Evolutionary conservation across 805 yeast species (phyloP).

Genomic region (Wickerhamiella musiphila): DNA sequence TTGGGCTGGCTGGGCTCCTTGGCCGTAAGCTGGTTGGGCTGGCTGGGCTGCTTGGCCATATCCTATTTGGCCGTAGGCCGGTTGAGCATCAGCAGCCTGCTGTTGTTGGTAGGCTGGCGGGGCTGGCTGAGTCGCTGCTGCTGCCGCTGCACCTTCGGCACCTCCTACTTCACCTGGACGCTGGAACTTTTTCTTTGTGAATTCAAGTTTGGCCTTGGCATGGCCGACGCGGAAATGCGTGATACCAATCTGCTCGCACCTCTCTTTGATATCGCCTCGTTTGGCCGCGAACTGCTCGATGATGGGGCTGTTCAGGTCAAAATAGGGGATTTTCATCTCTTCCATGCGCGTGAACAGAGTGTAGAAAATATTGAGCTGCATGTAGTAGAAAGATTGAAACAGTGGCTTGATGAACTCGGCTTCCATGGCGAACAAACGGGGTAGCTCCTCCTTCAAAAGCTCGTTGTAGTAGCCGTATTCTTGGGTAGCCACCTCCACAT

Average conservation of each 20-base stretch:
- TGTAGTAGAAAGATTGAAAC: constrained; percentile 85
- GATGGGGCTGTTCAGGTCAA: constrained; percentile 71
- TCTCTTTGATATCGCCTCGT: constrained; percentile 83
- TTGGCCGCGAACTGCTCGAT: constrained; percentile 61
- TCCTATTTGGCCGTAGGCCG: constrained; percentile 18
- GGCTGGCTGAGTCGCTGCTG: constrained; percentile 7
- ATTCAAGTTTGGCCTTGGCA: constrained; percentile 68
- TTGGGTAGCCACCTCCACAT: constrained; percentile 77
- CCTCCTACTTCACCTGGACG: constrained; percentile 22
- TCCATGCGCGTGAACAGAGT: constrained; percentile 82
- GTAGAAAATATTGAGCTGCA: constrained; percentile 95
- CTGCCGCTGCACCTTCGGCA: constrained; percentile 23
- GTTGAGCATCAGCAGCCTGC: constrained; percentile 15
- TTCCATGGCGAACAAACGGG: constrained; percentile 72
- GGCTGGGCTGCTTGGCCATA: constrained; percentile 11
- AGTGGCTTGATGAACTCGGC: constrained; percentile 85
- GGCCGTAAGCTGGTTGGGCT: constrained; percentile 13
- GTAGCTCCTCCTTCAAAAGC: constrained; percentile 79
- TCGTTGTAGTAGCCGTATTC: constrained; percentile 94
- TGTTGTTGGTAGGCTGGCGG: neutral
- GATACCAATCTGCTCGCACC: constrained; percentile 73
- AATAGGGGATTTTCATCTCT: constrained; percentile 92
- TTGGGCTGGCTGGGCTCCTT: constrained; percentile 9
- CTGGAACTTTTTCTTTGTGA: constrained; percentile 54
- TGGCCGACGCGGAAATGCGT: constrained; percentile 83